Percentiles rank a stretch among this genome's conserved stretches.
Conservation (phyloP, 2,329 filamentous ascomycete genomes). For the Fusarium hainanense region DNA sequence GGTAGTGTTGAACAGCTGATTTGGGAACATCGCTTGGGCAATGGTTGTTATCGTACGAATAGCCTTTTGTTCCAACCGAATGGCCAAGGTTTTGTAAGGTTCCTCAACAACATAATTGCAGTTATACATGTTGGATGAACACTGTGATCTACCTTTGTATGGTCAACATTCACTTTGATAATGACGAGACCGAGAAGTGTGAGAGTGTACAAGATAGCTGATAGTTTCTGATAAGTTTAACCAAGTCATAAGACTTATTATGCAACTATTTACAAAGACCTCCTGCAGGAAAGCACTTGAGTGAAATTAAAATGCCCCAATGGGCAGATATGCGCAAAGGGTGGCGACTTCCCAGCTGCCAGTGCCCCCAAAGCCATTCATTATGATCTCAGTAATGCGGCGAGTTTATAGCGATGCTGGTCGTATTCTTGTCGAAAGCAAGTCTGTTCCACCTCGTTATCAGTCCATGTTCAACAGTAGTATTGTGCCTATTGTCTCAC, state of each 20-base stretch:
- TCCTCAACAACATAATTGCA: not conserved
- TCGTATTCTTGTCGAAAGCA: not conserved
- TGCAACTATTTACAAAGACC: not conserved
- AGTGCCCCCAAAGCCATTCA: not conserved
- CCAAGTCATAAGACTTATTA: not conserved
- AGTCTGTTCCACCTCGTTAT: not conserved
- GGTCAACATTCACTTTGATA: not conserved
- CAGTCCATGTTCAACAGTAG: not conserved
- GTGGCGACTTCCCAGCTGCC: not conserved
- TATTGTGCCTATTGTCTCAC: not conserved
- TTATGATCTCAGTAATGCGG: not conserved
- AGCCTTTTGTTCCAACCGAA: not conserved
- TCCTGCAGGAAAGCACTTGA: not conserved
- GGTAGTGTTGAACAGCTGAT: not conserved
- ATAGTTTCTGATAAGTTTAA: not conserved
- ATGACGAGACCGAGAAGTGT: not conserved
- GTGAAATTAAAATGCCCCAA: not conserved
- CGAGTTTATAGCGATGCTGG: not conserved
- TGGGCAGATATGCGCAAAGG: not conserved
- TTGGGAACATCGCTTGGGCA: not conserved
- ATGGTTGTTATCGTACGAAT: not conserved
- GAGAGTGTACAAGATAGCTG: not conserved
- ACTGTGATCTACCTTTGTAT: not conserved
- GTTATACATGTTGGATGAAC: not conserved
- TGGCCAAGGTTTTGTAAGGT: not conserved